Base-by-base conservation (phyloP, 306 rosid genomes). In the Cucurbita pepo region DNA sequence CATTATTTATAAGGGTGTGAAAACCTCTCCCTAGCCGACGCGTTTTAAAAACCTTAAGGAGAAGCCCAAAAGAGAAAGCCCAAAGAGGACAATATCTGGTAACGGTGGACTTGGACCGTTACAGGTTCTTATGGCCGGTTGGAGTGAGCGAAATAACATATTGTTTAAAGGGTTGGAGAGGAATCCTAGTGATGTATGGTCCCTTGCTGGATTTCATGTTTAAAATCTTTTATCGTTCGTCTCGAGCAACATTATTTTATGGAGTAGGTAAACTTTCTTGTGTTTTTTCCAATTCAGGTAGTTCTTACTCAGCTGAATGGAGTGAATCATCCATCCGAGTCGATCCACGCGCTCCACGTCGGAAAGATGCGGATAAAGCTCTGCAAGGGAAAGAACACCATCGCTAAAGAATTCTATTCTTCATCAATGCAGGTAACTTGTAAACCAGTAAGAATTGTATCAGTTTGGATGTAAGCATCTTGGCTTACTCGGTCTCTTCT, bases 331-430 rank as follows among this genome's bases (percentile, higher is more conserved):
- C 77, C 83, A 51, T 80, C 83, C 6, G 96, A 91, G 78, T 86
- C 96, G n/a, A 88, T 91, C 62, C 96, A 91, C 78, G 83, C 65
- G 34, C 85, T 91, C 77, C 89, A 91, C 79, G 86, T 89, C 58
- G 97, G 97, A 75, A 89, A 88, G 79, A 91, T 91, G 97, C 85
- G 97, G 82, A 88, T 91, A 85, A 91, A 91, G 78, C 86, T 91
- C 52, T 79, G 86, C 82, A 89, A 86, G 77, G 95, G 89, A 66
- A 89, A 83, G 77, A 64, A 86, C 55, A 85, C 91, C 25, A 79
- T 88, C 63, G 82, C 89, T 57, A 89, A 91, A 81, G 97, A 91
- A 76, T 89, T 86, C 79, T 91, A 89, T 81, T 89, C 96, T 62
- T 53, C 89, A 75, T 85, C 88, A 53, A 91, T 91, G 97, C 97